Base-by-base conservation (phyloP, 257 asterid species). In the Fraxinus anomala region DNA sequence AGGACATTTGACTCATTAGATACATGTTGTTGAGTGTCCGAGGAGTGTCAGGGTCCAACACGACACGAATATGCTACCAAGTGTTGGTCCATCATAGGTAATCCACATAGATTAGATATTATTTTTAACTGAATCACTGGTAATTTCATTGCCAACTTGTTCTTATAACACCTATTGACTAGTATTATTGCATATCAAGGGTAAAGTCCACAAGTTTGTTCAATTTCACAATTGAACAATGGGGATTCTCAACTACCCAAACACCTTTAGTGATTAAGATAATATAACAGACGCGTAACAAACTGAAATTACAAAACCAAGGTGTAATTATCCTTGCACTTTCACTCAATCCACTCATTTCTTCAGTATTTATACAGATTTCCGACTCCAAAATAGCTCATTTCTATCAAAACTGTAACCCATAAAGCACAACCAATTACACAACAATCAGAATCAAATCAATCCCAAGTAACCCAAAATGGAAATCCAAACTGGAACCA, bases 361-460 rank as follows among this genome's bases (percentile, higher is more conserved):
- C 14, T n/a, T 21, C 12, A 6, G 4, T 61, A 21, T 13, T 61
- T 7, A 11, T 24, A 24, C 33, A 24, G 16, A 61, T 23, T 24
- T 23, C 33, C 33, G 24, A 10, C 68, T 23, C 17, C 24, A 7
- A 24, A 9, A 23, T 8, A 61, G 14, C 33, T 61, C 17, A 26
- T 12, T 77, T 74, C 34, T 82, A 73, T 73, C 37, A 63, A 61
- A 61, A 61, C 3, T 24, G 34, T 40, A 77, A n/a, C 21, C 16
- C 14, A 34, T 70, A 21, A 21, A 44, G 33, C 56, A 19, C 51
- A 36, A 69, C 44, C 37, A 70, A 1, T 39, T 39, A 39, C 10
- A 10, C 47, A 9, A 39, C 47, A 39, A 39, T 39, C 47, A 9
- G 47, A 24, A 21, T 47, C 19, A 69, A 40, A 76, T 51, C 40